phyloP scores from a whole-genome alignment of 1,284 basidiomycete species.

The Laetiporus sulphureus region DNA sequence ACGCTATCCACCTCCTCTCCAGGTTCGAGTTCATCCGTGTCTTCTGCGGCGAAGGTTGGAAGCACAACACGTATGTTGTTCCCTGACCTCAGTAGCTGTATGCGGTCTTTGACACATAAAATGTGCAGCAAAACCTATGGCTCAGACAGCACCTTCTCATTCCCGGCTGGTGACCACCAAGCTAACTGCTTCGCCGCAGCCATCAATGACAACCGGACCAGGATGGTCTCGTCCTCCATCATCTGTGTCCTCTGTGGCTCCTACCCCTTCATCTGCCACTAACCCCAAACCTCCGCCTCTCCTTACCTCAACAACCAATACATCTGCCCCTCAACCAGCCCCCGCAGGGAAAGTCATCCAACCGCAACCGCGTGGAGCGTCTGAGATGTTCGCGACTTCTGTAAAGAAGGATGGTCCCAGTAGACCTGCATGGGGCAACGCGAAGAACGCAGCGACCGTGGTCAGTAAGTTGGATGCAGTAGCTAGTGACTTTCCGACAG shows the following conservation, averaged over 20 bases:
- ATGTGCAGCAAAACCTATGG: slow-evolving; percentile 45
- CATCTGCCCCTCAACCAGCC: slow-evolving; percentile 39
- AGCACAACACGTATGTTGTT: slow-evolving; percentile 42
- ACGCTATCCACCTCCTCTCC: slow-evolving; percentile 45
- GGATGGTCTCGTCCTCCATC: slow-evolving; percentile 79
- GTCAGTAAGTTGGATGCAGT: slow-evolving; percentile 33
- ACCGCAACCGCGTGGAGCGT: slow-evolving; percentile 46
- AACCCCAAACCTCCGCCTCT: slow-evolving; percentile 24
- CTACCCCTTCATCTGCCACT: slow-evolving; percentile 31
- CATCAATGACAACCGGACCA: slow-evolving; percentile 48
- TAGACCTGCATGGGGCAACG: slow-evolving; percentile 61
- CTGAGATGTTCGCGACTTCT: slow-evolving; percentile 27
- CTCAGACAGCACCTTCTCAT: slow-evolving; percentile 52
- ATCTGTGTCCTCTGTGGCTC: slow-evolving; percentile 48
- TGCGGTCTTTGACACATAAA: slow-evolving; percentile 7
- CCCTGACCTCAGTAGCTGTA: slow-evolving; percentile 8
- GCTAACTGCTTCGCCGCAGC: slow-evolving; percentile 58
- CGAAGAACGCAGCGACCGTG: slow-evolving; percentile 32
- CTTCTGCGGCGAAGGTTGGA: slow-evolving; percentile 40
- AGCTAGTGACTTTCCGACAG: slow-evolving; percentile 79
- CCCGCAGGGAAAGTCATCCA: slow-evolving; percentile 62
- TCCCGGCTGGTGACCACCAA: slow-evolving; percentile 81
- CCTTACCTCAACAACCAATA: slow-evolving; percentile 20
- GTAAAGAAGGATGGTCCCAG: slow-evolving; percentile 37
- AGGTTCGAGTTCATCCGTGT: slow-evolving; percentile 32